phyloP scores from a whole-genome alignment of 352 stramenopile genomes.

The Phytophthora citricola region DNA sequence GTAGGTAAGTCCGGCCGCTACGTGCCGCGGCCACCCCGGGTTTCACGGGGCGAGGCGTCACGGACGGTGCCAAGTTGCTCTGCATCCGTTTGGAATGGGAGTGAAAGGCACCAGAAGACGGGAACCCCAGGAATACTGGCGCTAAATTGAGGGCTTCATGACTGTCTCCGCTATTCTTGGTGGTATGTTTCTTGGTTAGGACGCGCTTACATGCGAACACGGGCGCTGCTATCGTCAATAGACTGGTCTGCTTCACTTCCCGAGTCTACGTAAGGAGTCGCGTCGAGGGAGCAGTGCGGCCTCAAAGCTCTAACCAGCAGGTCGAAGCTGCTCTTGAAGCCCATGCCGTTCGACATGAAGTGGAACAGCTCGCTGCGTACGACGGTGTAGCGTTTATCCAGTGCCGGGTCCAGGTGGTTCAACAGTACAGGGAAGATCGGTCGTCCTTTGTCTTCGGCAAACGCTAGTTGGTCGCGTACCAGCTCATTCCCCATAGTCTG shows the following conservation, averaged over 20 bases:
- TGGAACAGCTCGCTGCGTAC: slow-evolving; percentile 75
- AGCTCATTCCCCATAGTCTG: slow-evolving; percentile 67
- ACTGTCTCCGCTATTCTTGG: slow-evolving; percentile 16
- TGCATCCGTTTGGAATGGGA: slow-evolving; percentile 26
- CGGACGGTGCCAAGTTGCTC: slow-evolving; percentile 62
- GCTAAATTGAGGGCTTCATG: slow-evolving; percentile 23
- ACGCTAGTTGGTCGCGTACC: slow-evolving; percentile 76
- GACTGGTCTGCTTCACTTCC: slow-evolving; percentile 12
- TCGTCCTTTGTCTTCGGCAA: slow-evolving; percentile 77
- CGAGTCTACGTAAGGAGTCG: slow-evolving; percentile 5
- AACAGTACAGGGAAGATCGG: slow-evolving; percentile 80
- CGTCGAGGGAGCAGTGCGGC: not conserved
- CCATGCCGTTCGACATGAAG: slow-evolving; percentile 59
- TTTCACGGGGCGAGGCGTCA: slow-evolving; percentile 71
- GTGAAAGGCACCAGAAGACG: slow-evolving; percentile 9
- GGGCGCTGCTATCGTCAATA: not conserved
- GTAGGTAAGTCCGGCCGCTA: slow-evolving; percentile 56
- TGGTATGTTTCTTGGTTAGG: not conserved
- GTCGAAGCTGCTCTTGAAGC: slow-evolving; percentile 62
- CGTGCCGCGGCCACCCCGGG: slow-evolving; percentile 27
- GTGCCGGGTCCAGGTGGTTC: slow-evolving; percentile 63
- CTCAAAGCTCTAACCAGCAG: slow-evolving; percentile 5
- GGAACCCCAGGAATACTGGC: slow-evolving; percentile 20
- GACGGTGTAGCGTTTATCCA: slow-evolving; percentile 76
- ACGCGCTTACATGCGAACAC: slow-evolving; percentile 10